Evolutionary conservation across 2,329 filamentous ascomycete genomes (phyloP).

Genomic region (Aspergillus sp.): DNA sequence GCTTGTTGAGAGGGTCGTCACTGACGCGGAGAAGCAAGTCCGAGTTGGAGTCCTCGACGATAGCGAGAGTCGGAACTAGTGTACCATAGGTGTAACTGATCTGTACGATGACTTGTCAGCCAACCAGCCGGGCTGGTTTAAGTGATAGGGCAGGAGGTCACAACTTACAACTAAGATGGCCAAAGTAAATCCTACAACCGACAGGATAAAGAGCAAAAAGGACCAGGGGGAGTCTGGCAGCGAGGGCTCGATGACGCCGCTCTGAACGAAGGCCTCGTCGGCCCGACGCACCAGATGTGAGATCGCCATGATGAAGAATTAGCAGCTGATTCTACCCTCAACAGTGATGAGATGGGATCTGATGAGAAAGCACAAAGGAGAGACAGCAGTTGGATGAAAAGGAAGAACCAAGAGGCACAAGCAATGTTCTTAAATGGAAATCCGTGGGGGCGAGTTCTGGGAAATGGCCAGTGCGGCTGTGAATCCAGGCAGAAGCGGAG

Average conservation of each 20-base stretch:
- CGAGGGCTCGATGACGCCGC: neutral
- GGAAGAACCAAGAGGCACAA: neutral
- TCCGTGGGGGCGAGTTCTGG: too few relatives aligned
- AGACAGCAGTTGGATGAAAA: conserved; percentile 6
- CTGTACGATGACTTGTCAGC: conserved; percentile 22
- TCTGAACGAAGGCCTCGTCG: conserved; percentile 1
- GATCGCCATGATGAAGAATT: conserved; percentile 3
- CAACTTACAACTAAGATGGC: conserved; percentile 9
- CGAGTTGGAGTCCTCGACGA: conserved; percentile 61
- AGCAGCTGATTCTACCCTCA: neutral
- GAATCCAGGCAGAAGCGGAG: conserved; percentile 5
- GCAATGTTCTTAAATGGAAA: neutral
- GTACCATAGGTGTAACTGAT: conserved; percentile 59
- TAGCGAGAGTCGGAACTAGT: conserved; percentile 62
- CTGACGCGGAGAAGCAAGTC: conserved; percentile 55
- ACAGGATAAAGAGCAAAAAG: conserved; percentile 30
- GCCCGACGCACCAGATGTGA: conserved; percentile 9
- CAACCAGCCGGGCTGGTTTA: conserved; percentile 10
- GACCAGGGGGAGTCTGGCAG: conserved; percentile 21
- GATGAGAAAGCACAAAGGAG: neutral
- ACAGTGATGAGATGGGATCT: neutral
- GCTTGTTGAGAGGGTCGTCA: conserved; percentile 32
- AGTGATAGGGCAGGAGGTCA: conserved; percentile 12
- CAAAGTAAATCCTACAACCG: conserved; percentile 14
- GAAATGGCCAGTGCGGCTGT: neutral